These are phyloP conservation scores for Tilletia walkeri DNA, from an alignment of 1,284 basidiomycete species.

Conservation along the genomic window DNA sequence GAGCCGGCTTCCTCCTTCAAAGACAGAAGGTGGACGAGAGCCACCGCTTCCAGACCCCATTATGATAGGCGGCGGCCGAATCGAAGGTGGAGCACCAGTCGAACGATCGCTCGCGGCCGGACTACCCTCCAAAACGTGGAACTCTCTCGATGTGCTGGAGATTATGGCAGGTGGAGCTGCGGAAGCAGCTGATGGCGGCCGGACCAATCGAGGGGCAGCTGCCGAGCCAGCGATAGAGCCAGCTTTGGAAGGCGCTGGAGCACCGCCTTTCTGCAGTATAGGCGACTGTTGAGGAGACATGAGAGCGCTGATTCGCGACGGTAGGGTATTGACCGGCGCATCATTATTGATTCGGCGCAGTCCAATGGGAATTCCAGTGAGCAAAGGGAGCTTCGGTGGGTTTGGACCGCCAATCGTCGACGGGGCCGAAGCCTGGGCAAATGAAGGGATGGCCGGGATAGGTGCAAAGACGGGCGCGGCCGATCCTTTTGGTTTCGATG, in stretches of 20 bases:
- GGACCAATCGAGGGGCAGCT: background rate
- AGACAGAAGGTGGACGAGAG: too few relatives aligned
- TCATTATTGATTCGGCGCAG: background rate
- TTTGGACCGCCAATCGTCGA: background rate
- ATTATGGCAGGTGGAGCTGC: background rate
- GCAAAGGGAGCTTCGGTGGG: background rate
- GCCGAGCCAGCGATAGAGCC: background rate
- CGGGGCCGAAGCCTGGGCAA: background rate
- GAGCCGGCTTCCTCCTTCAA: too few relatives aligned
- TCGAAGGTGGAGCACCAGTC: too few relatives aligned
- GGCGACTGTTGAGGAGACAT: background rate
- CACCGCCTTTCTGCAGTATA: background rate
- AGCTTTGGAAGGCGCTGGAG: background rate
- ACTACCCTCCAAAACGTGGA: background rate
- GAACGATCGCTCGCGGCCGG: background rate
- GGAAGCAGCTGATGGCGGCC: background rate
- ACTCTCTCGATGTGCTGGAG: background rate
- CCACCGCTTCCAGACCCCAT: too few relatives aligned
- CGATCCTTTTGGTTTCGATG: too few relatives aligned
- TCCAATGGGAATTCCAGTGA: background rate
- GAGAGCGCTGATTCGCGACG: conserved; percentile 1
- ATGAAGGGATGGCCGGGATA: background rate
- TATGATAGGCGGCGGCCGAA: too few relatives aligned
- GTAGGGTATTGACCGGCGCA: background rate
- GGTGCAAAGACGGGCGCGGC: background rate